These are phyloP conservation scores for Chytridium lagenaria DNA, from an alignment of 371 early-diverging fungal species.

Conservation along the genomic window DNA sequence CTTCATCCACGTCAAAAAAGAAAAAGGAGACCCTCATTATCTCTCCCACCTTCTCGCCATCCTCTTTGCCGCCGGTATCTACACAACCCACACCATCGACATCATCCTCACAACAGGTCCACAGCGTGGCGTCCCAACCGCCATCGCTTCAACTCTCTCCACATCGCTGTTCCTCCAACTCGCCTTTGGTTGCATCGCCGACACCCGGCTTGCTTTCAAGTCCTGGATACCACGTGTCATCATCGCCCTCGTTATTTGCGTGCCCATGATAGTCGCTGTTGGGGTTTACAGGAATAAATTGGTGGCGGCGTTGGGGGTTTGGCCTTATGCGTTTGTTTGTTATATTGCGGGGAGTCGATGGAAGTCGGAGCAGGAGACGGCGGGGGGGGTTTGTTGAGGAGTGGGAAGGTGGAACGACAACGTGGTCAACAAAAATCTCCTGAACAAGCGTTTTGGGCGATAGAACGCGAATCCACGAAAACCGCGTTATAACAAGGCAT, in stretches of 20 bases:
- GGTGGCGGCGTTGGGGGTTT: neutral
- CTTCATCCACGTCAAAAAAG: too few species aligned
- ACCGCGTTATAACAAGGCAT: too few species aligned
- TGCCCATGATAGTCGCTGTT: neutral
- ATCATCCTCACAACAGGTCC: neutral
- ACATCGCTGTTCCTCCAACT: neutral
- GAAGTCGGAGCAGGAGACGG: too few species aligned
- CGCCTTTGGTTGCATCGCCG: neutral
- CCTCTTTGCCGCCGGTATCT: neutral
- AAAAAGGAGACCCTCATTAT: too few species aligned
- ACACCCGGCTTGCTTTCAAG: neutral
- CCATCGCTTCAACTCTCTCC: neutral
- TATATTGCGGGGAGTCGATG: too few species aligned
- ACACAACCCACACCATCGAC: neutral
- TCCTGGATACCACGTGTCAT: neutral
- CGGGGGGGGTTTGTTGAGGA: too few species aligned
- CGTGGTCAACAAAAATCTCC: too few species aligned
- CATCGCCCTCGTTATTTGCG: neutral
- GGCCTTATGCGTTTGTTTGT: constrained; percentile 1
- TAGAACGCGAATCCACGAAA: too few species aligned
- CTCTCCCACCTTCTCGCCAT: neutral
- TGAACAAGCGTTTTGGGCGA: too few species aligned
- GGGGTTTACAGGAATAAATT: neutral
- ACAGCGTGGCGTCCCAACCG: neutral
- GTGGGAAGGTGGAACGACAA: too few species aligned